phyloP scores from a whole-genome alignment of 139 green algal species.

The Klebsormidium nitens region DNA sequence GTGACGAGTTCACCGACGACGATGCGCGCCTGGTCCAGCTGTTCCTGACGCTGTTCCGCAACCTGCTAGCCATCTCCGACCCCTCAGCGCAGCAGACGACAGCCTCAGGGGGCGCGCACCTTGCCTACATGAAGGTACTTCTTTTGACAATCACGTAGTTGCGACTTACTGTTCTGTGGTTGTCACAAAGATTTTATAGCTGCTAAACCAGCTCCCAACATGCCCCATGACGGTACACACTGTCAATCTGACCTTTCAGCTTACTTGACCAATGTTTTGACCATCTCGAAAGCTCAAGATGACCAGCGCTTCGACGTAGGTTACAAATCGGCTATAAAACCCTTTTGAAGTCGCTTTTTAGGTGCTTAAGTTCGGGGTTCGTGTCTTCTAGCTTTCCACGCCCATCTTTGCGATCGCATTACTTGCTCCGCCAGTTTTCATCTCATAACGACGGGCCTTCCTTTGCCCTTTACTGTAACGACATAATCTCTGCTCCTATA shows the following conservation, averaged over 20 bases:
- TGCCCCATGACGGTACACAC: background rate
- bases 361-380: too few relatives aligned
- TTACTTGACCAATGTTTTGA: background rate
- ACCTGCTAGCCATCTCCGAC: slow-evolving; percentile 71
- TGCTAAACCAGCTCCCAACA: background rate
- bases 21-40: slow-evolving; percentile 72
- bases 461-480: too few relatives aligned
- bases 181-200: background rate
- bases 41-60: slow-evolving; percentile 79
- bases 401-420: too few relatives aligned
- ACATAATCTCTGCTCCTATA: too few relatives aligned
- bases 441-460: too few relatives aligned
- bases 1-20: too few relatives aligned
- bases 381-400: too few relatives aligned
- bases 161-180: background rate
- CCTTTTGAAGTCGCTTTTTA: too few relatives aligned
- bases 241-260: background rate
- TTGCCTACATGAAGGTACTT: slow-evolving; percentile 23
- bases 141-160: too few relatives aligned
- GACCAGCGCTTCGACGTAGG: too few relatives aligned
- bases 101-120: slow-evolving; percentile 10
- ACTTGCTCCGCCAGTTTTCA: too few relatives aligned
- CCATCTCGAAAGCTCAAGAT: background rate
- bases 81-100: slow-evolving; percentile 10
- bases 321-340: too few relatives aligned